phyloP scores from a whole-genome alignment of 495 filamentous ascomycete species.

The Staphylotrichum longicolle region DNA sequence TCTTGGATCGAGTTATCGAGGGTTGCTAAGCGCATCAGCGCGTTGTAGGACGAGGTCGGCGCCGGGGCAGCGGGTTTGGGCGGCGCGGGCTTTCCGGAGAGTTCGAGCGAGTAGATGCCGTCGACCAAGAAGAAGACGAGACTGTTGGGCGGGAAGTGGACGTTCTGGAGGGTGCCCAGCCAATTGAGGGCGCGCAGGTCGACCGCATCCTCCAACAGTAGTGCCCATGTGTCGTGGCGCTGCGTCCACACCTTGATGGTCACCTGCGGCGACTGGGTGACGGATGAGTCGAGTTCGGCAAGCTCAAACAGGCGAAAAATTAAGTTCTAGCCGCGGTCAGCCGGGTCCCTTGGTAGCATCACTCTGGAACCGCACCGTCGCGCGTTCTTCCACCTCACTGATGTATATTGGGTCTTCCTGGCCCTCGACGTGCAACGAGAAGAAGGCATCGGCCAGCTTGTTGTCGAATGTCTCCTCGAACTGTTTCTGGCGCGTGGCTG shows the following conservation, averaged over 20 bases:
- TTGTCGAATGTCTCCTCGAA: slow-evolving; percentile 69
- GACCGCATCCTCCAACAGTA: slow-evolving; percentile 70
- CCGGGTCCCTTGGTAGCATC: no score
- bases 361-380: slow-evolving; percentile 54
- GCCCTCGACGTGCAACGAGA: slow-evolving; percentile 71
- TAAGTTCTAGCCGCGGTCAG: slow-evolving; percentile 60
- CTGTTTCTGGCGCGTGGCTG: slow-evolving; percentile 67
- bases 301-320: slow-evolving; percentile 87
- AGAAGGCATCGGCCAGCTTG: slow-evolving; percentile 84
- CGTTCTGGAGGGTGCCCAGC: slow-evolving; percentile 73
- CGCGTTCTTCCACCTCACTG: slow-evolving; percentile 74
- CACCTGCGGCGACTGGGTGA: slow-evolving; percentile 63
- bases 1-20: slow-evolving; percentile 93
- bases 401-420: slow-evolving; percentile 77
- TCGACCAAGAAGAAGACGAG: slow-evolving; percentile 85
- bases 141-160: slow-evolving; percentile 80
- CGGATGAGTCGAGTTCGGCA: slow-evolving; percentile 58
- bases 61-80: slow-evolving; percentile 45
- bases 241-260: slow-evolving; percentile 78
- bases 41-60: slow-evolving; percentile 81
- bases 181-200: slow-evolving; percentile 72
- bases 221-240: slow-evolving; percentile 56
- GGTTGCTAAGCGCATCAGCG: slow-evolving; percentile 83
- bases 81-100: slow-evolving; percentile 45
- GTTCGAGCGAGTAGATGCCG: slow-evolving; percentile 73